Evolutionary conservation across 148 eudicot species (phyloP), one percentile per base, ranked within the genome.

Genomic region (Camellia sinensis): DNA sequence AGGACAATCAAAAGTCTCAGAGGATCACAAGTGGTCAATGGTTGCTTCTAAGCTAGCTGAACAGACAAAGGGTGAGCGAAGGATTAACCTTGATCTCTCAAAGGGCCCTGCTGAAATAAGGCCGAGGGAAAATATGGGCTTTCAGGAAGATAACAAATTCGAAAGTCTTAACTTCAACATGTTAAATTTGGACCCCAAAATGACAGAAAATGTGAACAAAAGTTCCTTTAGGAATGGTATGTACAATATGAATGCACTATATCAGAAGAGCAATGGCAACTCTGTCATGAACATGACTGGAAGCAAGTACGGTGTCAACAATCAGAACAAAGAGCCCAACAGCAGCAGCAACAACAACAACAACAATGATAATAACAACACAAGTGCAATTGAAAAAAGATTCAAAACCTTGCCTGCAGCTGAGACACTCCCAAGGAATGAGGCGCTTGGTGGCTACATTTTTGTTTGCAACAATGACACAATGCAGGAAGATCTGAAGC

Each of bases 381-480:
- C 80, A 61, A 73, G 67, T 79, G 87, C 81, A 12, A 73, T 64
- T 78, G 99, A 93, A 59, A 96, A 92, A 88, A 92, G 98, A 89
- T 96, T 96, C 84, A 96, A 96, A 91, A 93, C 99, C 60, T 86
- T 93, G 85, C 99, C 99, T 79, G 97, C 95, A 7, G 95, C 99
- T 8, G 99, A 96, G 90, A 93, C 89, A 46, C 97, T 96, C 76
- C 98, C 99, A 13, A 86, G 98, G 73, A 89, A 96, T 75, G 99
- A 96, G 88, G 92, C 90, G 67, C 99, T 96, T 82, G 99, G 99
- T 86, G 99, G 99, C 56, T 96, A 96, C 85, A 92, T 92, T 74
- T 92, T 92, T 83, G 97, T 92, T 46, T 92, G 97, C 80, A 92
- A 92, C 90, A 92, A 92, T 82, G 97, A 92, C 79, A 92, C 97